Evolutionary conservation across 2,329 filamentous ascomycete species (phyloP).

Genomic region (Cadophora sp.): DNA sequence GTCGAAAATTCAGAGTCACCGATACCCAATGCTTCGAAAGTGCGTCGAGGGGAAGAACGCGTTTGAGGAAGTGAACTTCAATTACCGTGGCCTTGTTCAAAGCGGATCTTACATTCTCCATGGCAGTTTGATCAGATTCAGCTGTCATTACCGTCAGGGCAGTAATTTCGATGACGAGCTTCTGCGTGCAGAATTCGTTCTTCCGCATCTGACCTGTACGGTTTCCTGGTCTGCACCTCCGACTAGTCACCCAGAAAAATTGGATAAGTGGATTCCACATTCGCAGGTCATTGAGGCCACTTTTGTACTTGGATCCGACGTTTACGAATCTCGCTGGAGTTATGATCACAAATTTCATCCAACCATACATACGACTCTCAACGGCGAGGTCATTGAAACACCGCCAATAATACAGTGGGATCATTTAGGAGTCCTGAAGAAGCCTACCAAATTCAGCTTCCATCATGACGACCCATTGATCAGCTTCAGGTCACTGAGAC

Average conservation of each 20-base stretch:
- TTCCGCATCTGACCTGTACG: conserved; percentile 58
- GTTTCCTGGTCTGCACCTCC: conserved; percentile 60
- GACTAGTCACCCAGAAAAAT: conserved; percentile 54
- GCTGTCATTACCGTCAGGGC: conserved; percentile 60
- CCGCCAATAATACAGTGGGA: conserved; percentile 58
- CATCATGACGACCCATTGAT: conserved; percentile 59
- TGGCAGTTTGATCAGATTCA: conserved; percentile 58
- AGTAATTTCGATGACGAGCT: conserved; percentile 60
- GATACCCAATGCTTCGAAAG: conserved; percentile 50
- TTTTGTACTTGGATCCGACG: conserved; percentile 57
- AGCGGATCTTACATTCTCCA: conserved; percentile 60
- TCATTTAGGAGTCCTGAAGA: conserved; percentile 49
- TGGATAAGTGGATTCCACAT: conserved; percentile 53
- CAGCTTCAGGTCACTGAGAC: conserved; percentile 48
- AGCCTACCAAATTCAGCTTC: conserved; percentile 52
- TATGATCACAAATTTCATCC: conserved; percentile 56
- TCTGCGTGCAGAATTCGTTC: conserved; percentile 58
- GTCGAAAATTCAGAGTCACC: conserved; percentile 21
- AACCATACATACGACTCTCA: conserved; percentile 54
- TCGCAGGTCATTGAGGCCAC: conserved; percentile 59
- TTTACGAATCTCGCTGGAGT: conserved; percentile 56
- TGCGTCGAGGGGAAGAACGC: conserved; percentile 53
- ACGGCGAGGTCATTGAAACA: conserved; percentile 56
- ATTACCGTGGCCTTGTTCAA: conserved; percentile 56
- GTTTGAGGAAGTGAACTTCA: conserved; percentile 35